Conservation (phyloP, 2,329 filamentous ascomycete species). For the Fusarium verrucosum region DNA sequence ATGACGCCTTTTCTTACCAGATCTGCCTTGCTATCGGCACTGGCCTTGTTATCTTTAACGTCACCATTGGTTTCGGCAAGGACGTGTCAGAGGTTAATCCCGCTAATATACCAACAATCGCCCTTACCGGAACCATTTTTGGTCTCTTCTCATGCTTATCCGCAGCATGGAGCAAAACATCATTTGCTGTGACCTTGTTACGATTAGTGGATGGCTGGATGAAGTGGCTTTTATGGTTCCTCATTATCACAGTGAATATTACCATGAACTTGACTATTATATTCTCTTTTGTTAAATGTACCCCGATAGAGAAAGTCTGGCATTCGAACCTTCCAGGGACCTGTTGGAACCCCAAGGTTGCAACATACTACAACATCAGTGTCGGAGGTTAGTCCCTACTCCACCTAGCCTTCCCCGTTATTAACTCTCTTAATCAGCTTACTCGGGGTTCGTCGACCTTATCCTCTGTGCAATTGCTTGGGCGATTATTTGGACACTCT, state of each 20-base stretch:
- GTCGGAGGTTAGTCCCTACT: background rate
- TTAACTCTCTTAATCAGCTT: background rate
- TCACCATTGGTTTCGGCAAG: background rate
- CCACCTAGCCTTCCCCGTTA: accelerated
- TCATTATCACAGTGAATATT: background rate
- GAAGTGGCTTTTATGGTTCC: background rate
- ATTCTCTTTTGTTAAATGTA: background rate
- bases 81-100: background rate
- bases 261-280: background rate
- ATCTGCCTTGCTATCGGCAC: background rate
- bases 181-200: background rate
- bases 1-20: accelerated
- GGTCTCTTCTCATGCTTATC: background rate
- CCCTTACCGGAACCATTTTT: background rate
- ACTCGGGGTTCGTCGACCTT: background rate
- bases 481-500: constrained; percentile 5
- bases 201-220: background rate
- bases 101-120: background rate
- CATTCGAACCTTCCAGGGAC: accelerated
- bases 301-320: background rate
- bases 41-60: background rate
- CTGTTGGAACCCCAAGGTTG: background rate
- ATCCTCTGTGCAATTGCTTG: background rate
- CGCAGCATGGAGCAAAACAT: constrained; percentile 2
- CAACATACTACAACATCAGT: constrained; percentile 7